phyloP scores from a whole-genome alignment of 2,329 filamentous ascomycete species.

The Clonostachys rosea region DNA sequence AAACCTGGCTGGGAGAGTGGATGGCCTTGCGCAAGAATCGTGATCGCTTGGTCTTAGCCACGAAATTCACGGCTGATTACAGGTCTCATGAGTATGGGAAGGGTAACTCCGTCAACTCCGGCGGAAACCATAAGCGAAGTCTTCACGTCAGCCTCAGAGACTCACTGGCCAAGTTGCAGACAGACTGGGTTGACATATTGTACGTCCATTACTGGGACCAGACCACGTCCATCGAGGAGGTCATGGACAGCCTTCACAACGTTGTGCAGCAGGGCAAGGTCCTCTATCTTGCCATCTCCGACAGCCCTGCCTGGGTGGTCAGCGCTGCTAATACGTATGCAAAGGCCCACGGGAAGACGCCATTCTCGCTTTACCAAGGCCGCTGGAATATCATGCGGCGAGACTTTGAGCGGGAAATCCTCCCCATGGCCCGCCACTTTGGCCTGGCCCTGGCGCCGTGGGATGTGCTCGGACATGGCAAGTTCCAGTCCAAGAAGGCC shows the following conservation, averaged over 20 bases:
- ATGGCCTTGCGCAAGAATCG: slow-evolving; percentile 33
- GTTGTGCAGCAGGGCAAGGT: slow-evolving; percentile 16
- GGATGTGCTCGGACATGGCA: slow-evolving; percentile 40
- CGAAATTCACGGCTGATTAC: slow-evolving; percentile 39
- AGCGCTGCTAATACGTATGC: slow-evolving; percentile 16
- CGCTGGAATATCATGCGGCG: slow-evolving; percentile 12
- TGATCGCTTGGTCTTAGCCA: slow-evolving; percentile 40
- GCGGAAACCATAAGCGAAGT: slow-evolving; percentile 28
- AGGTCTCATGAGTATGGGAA: slow-evolving; percentile 18
- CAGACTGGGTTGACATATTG: slow-evolving; percentile 22
- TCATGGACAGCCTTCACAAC: slow-evolving; percentile 17
- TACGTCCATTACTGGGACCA: slow-evolving; percentile 20
- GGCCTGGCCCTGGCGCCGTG: slow-evolving; percentile 42
- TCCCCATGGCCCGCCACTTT: slow-evolving; percentile 15
- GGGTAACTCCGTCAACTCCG: slow-evolving; percentile 25
- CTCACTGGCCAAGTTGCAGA: slow-evolving; percentile 30
- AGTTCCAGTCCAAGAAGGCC: slow-evolving; percentile 22
- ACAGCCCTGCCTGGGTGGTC: slow-evolving; percentile 19
- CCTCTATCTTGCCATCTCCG: slow-evolving; percentile 17
- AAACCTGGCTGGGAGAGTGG: slow-evolving; percentile 46
- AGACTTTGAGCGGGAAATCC: slow-evolving; percentile 17
- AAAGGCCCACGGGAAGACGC: slow-evolving; percentile 11
- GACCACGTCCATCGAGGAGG: slow-evolving; percentile 12
- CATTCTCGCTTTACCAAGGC: slow-evolving; percentile 18
- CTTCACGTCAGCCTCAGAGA: slow-evolving; percentile 29